phyloP scores from a whole-genome alignment of 495 filamentous ascomycete species.

The Daldinia loculata region DNA sequence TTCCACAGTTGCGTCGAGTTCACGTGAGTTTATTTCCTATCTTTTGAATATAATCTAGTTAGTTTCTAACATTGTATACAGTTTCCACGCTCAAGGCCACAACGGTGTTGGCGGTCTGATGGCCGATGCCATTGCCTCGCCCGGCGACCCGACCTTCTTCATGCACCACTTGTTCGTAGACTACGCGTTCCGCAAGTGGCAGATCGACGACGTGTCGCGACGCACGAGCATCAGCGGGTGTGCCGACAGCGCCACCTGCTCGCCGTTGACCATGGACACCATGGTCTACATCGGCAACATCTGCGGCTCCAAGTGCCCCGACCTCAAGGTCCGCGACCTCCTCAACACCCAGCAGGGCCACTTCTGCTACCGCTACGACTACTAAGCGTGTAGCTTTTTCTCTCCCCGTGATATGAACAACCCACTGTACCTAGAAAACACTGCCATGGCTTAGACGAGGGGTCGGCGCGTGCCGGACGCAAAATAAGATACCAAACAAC shows the following conservation, averaged over 20 bases:
- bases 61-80: conserved; percentile 1
- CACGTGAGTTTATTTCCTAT: conserved; percentile 36
- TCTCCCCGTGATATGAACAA: background rate
- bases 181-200: conserved; percentile 72
- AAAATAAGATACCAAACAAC: background rate
- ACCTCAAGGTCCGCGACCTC: conserved; percentile 45
- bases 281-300: conserved; percentile 49
- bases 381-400: conserved; percentile 31
- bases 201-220: conserved; percentile 45
- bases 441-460: conserved; percentile 4
- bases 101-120: conserved; percentile 60
- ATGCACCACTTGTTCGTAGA: conserved; percentile 72
- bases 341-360: conserved; percentile 46
- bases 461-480: background rate
- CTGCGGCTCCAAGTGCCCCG: conserved; percentile 52
- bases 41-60: background rate
- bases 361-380: conserved; percentile 47
- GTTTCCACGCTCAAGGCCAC: conserved; percentile 46
- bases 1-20: conserved; percentile 49
- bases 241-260: conserved; percentile 42
- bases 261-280: conserved; percentile 48
- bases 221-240: conserved; percentile 45
- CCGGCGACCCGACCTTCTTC: conserved; percentile 71
- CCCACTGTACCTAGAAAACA: background rate
- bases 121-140: conserved; percentile 60